phyloP scores from a whole-genome alignment of 768 basidiomycete genomes.

The Lactarius indigo region DNA sequence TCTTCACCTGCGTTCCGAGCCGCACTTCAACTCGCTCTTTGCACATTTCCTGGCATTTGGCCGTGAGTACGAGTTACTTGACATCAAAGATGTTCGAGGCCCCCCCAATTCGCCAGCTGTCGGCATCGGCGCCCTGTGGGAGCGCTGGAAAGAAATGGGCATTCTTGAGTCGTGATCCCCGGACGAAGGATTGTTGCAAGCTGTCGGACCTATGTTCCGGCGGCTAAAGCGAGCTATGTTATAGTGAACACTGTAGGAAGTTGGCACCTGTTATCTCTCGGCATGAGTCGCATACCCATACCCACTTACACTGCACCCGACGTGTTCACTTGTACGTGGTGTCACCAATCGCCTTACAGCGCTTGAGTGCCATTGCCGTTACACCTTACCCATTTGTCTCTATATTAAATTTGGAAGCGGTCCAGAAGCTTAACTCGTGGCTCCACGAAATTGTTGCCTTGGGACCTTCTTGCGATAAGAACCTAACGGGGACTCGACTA shows the following conservation, averaged over 20 bases:
- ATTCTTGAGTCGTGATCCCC: slow-evolving; percentile 46
- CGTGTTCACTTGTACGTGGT: neutral
- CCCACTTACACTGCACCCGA: slow-evolving; percentile 1
- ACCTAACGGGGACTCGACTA: neutral
- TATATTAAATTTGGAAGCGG: neutral
- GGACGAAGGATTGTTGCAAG: neutral
- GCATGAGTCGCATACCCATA: slow-evolving; percentile 8
- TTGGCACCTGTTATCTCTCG: slow-evolving; percentile 5
- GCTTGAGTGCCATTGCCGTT: neutral
- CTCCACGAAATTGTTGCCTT: neutral
- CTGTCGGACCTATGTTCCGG: neutral
- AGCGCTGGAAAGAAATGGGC: slow-evolving; percentile 88
- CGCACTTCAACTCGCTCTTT: slow-evolving; percentile 95
- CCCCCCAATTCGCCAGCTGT: slow-evolving; percentile 50
- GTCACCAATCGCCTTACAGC: neutral
- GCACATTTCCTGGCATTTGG: slow-evolving; percentile 98
- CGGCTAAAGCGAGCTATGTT: neutral
- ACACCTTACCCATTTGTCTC: neutral
- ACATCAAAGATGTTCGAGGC: slow-evolving; percentile 84
- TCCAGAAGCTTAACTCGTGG: neutral
- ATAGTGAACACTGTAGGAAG: slow-evolving; percentile 7
- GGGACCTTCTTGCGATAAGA: neutral
- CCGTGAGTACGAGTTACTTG: slow-evolving; percentile 86
- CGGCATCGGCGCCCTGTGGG: slow-evolving; percentile 78
- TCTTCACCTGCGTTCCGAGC: slow-evolving; percentile 89